Evolutionary conservation across 139 green algal species (phyloP).

Genomic region (Picochlorum sp.): DNA sequence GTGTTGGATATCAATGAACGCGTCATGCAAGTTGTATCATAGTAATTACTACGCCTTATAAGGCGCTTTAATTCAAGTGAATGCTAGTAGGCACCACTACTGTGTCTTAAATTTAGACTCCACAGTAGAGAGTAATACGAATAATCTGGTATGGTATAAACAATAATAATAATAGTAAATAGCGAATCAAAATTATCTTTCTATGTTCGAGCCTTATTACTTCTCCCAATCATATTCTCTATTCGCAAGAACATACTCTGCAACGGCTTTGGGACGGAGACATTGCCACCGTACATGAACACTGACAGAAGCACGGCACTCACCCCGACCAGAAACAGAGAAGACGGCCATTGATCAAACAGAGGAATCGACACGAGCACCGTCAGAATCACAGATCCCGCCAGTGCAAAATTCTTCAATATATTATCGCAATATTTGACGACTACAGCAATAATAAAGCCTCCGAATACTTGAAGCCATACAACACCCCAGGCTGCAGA

Average conservation of each 20-base stretch:
- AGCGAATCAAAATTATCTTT: no score
- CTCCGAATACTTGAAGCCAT: constrained; percentile 36
- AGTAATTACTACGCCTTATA: no score
- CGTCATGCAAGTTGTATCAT: no score
- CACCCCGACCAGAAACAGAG: constrained; percentile 35
- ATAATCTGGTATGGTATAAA: no score
- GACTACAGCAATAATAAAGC: constrained; percentile 43
- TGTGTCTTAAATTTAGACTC: no score
- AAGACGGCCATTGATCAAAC: constrained; percentile 42
- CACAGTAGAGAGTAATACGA: no score
- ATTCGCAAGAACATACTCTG: neutral
- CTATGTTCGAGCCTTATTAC: no score
- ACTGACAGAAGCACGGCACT: constrained; percentile 30
- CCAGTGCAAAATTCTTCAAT: constrained; percentile 52
- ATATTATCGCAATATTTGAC: constrained; percentile 53
- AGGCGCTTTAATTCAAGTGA: no score
- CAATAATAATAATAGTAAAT: no score
- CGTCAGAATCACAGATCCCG: constrained; percentile 44
- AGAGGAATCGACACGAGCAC: constrained; percentile 41
- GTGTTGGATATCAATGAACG: no score
- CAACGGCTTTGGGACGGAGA: neutral
- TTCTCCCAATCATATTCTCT: no score
- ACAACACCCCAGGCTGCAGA: constrained; percentile 24
- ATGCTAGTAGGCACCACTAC: no score
- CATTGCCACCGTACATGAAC: constrained; percentile 35